phyloP scores from a whole-genome alignment of 441 rosid species.

The Eruca vesicaria region DNA sequence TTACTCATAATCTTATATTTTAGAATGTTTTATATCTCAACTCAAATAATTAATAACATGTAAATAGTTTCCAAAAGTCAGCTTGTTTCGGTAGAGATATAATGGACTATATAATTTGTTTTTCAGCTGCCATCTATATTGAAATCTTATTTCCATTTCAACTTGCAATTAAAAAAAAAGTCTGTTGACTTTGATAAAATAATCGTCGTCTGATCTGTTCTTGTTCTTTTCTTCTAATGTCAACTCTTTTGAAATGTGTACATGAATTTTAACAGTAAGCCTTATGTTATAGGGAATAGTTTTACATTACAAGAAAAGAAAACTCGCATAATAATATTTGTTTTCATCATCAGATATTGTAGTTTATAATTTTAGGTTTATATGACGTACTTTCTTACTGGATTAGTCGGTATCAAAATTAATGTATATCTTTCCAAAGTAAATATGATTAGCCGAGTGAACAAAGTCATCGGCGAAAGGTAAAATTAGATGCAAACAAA shows the following conservation, averaged over 20 bases:
- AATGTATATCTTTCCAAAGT: not conserved
- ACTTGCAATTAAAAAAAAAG: not conserved
- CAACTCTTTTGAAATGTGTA: slow-evolving; percentile 21
- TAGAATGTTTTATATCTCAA: not conserved
- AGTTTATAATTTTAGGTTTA: slow-evolving; percentile 5
- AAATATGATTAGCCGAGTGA: not conserved
- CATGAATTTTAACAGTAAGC: not conserved
- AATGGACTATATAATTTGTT: not conserved
- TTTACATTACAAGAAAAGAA: not conserved
- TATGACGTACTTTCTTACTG: not conserved
- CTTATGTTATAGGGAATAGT: not conserved
- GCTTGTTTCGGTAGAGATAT: not conserved
- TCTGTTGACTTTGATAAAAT: not conserved
- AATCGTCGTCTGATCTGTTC: slow-evolving; percentile 12
- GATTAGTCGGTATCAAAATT: not conserved
- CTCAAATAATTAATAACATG: not conserved
- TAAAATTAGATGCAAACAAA: not conserved
- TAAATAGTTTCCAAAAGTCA: not conserved
- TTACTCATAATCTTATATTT: not conserved
- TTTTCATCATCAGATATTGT: not conserved
- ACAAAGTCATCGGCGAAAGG: slow-evolving; percentile 12
- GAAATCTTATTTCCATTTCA: not conserved
- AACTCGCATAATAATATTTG: not conserved
- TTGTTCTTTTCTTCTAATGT: slow-evolving; percentile 11
- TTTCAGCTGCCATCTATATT: not conserved